A percentile compares a stretch with the other conserved stretches of the same genome.
These are phyloP conservation scores for Sugiyamaella grinbergsii DNA, from an alignment of 1,139 yeast species.

Conservation along the genomic window DNA sequence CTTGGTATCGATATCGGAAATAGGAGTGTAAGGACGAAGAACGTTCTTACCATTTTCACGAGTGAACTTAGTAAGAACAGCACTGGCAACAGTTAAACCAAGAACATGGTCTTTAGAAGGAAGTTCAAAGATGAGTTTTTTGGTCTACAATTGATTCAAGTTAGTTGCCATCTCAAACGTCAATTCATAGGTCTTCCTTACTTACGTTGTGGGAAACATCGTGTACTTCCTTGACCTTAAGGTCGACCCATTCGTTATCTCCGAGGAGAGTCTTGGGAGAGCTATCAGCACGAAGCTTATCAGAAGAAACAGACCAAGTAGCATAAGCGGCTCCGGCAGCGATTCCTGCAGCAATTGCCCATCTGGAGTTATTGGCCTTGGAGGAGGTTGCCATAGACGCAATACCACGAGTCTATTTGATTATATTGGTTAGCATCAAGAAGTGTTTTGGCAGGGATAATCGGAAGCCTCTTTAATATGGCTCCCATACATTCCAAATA, in stretches of 20 bases:
- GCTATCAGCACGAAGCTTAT: constrained; percentile 36
- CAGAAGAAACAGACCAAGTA: constrained; percentile 31
- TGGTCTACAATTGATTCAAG: constrained; percentile 50
- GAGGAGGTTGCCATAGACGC: constrained; percentile 10
- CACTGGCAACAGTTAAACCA: constrained; percentile 82
- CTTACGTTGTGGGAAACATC: constrained; percentile 51
- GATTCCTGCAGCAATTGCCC: constrained; percentile 34
- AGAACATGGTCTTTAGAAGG: constrained; percentile 66
- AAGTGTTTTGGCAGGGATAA: too few relatives aligned
- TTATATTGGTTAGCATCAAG: too few relatives aligned
- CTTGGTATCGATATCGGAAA: constrained; percentile 64
- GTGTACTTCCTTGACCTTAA: constrained; percentile 62
- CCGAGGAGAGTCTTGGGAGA: constrained; percentile 57
- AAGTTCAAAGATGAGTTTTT: constrained; percentile 70
- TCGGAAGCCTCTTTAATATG: too few relatives aligned
- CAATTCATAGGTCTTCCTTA: too few relatives aligned
- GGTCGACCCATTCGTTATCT: constrained; percentile 70
- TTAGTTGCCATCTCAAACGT: too few relatives aligned
- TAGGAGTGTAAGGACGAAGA: constrained; percentile 96
- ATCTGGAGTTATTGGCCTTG: constrained; percentile 16
- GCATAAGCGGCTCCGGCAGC: constrained; percentile 39
- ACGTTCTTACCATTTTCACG: constrained; percentile 86
- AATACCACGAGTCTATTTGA: constrained; percentile 11
- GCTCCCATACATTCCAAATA: too few relatives aligned
- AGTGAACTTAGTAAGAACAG: constrained; percentile 70